Base-by-base conservation (phyloP, 805 yeast species). In the Yarrowia keelungensis region DNA sequence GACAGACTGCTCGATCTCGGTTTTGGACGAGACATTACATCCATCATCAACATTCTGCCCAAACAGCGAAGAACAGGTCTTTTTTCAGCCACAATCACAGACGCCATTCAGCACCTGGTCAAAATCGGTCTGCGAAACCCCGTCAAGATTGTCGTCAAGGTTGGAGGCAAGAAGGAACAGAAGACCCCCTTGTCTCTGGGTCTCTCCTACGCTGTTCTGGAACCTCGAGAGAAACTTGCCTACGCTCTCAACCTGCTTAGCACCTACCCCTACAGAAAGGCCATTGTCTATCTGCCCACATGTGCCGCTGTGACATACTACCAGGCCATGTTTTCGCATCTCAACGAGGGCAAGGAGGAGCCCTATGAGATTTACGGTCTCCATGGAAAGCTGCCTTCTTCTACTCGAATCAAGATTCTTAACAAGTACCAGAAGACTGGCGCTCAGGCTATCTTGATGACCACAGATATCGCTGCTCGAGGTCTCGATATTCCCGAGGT, bases 401-500 rank as follows among this genome's bases (percentile, higher is more conserved):
- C 85, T 58, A 86, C 97, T 15, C 84, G 99, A 72, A 78, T 89
- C 66, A 90, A 86, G 75, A 90, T 97, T 0, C 79, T 94, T 53
- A 81, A 82, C 11, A 79, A 77, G 42, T 95, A 94, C 75, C 76
- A 87, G 0, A 82, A 83, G 0, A 70, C 74, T 5, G 74, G 76
- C 8, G 78, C 79, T 2, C 88, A 86, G 71, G 81, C 88, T 10
- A 85, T 94, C 0, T 78, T 95, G 32, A 80, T 95, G 78, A 92
- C 99, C 1, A 95, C 99, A 0, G 99, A 95, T 81, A 97, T 95
- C n/a, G 98, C 99, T 0, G 97, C 98, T 0, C 84, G 99, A 75
- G 99, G 99, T 51, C 85, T 95, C 26, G 99, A 95, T 80, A 89
- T 95, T 38, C 97, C 97, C 0, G 95, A 93, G 67, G 98, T 95